A percentile compares a stretch with the other conserved stretches of the same genome.
Evolutionary conservation across 2,329 filamentous ascomycete species (phyloP).

Genomic region (Domatiomyces catenatus): DNA sequence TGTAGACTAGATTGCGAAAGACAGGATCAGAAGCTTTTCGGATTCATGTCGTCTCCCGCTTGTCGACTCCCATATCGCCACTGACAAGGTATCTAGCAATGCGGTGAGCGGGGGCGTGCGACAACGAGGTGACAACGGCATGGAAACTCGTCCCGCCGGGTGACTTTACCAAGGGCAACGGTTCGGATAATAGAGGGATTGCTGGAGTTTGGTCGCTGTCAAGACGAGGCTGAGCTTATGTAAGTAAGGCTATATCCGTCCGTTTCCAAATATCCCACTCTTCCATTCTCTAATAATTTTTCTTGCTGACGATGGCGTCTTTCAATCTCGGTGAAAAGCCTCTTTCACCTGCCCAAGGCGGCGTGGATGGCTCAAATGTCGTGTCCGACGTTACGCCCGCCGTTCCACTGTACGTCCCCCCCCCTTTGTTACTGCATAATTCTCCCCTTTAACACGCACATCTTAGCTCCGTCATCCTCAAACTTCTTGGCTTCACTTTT

Average conservation of each 20-base stretch:
- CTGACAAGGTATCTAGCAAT: too few relatives aligned
- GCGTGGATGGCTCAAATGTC: conserved; percentile 11
- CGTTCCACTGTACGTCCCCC: conserved; percentile 53
- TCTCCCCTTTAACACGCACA: conserved; percentile 24
- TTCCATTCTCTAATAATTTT: neutral
- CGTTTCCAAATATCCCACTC: neutral
- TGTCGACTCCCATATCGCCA: too few relatives aligned
- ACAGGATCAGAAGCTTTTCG: too few relatives aligned
- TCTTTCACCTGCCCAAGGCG: conserved; percentile 11
- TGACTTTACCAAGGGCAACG: too few relatives aligned
- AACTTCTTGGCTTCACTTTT: conserved; percentile 76
- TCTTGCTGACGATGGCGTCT: neutral
- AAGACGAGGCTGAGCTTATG: too few relatives aligned
- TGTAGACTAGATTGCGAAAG: neutral
- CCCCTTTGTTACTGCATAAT: conserved; percentile 7
- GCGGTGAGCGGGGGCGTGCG: too few relatives aligned
- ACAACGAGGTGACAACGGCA: too few relatives aligned
- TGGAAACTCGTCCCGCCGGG: too few relatives aligned
- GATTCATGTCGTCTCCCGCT: too few relatives aligned
- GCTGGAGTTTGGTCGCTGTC: too few relatives aligned
- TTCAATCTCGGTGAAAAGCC: conserved; percentile 8
- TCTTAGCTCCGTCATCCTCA: conserved; percentile 53
- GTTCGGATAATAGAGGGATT: too few relatives aligned
- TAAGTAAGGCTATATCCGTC: too few relatives aligned
- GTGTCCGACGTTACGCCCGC: conserved; percentile 42